Base-by-base conservation (phyloP, 148 eudicot species). In the Silene conica region DNA sequence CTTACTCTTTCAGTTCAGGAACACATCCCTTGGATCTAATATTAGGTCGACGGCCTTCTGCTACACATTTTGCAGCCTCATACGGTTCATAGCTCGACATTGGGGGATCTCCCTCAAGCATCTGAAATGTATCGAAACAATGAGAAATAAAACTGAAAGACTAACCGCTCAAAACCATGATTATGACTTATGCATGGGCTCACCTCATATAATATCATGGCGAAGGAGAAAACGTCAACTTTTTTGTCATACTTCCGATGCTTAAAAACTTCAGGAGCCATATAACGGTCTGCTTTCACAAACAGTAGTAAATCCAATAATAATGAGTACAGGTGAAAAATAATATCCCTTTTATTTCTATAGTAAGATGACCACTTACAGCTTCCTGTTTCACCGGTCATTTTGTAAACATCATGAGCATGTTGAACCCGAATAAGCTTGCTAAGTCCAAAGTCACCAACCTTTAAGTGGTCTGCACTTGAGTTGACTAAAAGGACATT, bases 371-470 rank as follows among this genome's bases (percentile, higher is more conserved):
- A 34, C 59, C 70, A 85, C 96, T 86, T 80, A 95, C 98, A 95
- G 88, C 98, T 95, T 85, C 98, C 98, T 61, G 98, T 92, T 80
- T 95, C 98, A 23, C 98, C 98, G 65, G 98, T 95, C 97, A 95
- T 82, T 82, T 92, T 92, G 87, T 95, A 95, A 22, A 92, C 93
- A 78, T 95, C 98, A 60, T 85, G 97, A 73, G 98, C 89, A 85
- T 92, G 88, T 74, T 92, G 84, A 72, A 88, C 96, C 75, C 82
- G 85, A 22, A 95, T 89, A 54, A 95, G 98, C 86, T 95, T 95
- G 90, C 98, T 95, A 62, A 95, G 77, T 77, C 98, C 98, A 85
- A 95, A 95, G 82, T 95, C 98, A 79, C 98, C 98, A 59, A 95
- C 98, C 85, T 95, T 95, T 73, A 95, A 73, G 81, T 92, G 98